Evolutionary conservation across 345 rosid species (phyloP), one percentile per base, ranked within the genome.

Genomic region (Nasturtium officinale): DNA sequence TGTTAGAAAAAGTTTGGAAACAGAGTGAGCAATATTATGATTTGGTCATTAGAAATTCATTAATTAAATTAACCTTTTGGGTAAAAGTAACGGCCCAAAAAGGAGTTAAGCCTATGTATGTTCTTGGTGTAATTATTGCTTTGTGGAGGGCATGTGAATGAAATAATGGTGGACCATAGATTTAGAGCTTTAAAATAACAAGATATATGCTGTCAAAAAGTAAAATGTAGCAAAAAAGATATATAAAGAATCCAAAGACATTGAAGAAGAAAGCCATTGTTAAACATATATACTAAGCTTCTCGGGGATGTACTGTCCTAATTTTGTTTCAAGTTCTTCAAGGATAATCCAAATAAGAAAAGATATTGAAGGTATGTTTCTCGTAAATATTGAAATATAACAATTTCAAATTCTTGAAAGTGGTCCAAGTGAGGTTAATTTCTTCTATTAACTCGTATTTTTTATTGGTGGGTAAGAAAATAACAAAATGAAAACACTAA

Each of bases 151-250:
- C 78, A 67, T 75, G 78, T 60, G 78, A 67, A 75, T 51, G 69
- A 67, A 67, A 67, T 75, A 67, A 75, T 67, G 73, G 59, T 75
- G 68, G 73, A 37, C 23, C 78, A 67, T 52, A 50, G 67, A 67
- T 59, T 48, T 15, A 50, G 15, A 75, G 32, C 73, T 67, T 46
- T 58, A 21, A 7, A 12, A 60, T 38, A 38, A 60, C 6, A 37
- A 18, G 11, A 17, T 30, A 29, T 64, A 30, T 73, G 61, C 50
- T 61, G 68, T 38, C 52, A 23, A 52, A 51, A 71, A 40, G 47
- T 25, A 71, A 46, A 18, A 10, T 35, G 3, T 20, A 23, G 53
- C 9, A 20, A 9, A 50, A 50, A 40, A 32, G 26, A 46, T 35
- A 46, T 21, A 62, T 40, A 42, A 61, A 62, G 46, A 62, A 51